Evolutionary conservation across 1,284 basidiomycete species (phyloP).

Genomic region (Microbotryum violaceum): DNA sequence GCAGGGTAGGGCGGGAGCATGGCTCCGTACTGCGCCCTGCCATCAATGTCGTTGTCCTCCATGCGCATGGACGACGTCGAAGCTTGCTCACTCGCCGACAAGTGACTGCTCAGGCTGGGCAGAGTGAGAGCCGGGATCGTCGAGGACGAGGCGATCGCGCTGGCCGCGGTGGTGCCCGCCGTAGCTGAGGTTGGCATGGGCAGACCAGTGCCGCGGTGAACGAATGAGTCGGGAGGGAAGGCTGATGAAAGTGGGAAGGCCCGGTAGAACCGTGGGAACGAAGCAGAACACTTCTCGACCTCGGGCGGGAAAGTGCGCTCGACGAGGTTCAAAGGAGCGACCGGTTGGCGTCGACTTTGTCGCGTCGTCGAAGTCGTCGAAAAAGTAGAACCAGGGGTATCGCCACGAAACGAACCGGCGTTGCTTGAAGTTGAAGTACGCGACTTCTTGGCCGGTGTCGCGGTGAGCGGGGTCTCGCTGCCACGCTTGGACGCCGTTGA

Average conservation of each 20-base stretch:
- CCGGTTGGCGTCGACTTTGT: slow-evolving; percentile 17
- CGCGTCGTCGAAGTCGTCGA: slow-evolving; percentile 2
- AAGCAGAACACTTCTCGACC: slow-evolving; percentile 44
- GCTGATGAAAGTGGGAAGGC: slow-evolving; percentile 57
- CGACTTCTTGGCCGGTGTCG: slow-evolving; percentile 13
- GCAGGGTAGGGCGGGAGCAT: neutral
- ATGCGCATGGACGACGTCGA: neutral
- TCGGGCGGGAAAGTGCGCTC: slow-evolving; percentile 49
- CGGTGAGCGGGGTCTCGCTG: neutral
- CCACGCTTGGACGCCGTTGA: slow-evolving; percentile 1
- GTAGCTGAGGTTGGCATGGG: neutral
- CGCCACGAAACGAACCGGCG: neutral
- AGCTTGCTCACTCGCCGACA: neutral
- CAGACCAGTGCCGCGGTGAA: neutral
- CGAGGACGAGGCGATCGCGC: neutral
- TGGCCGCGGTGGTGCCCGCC: neutral
- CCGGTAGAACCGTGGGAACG: slow-evolving; percentile 56
- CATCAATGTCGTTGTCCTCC: neutral
- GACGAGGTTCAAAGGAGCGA: slow-evolving; percentile 11
- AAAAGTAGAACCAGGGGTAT: neutral
- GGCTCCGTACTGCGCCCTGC: neutral
- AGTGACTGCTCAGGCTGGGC: neutral
- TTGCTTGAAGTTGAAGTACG: neutral
- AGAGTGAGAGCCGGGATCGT: neutral
- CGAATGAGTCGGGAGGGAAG: slow-evolving; percentile 38